Evolutionary conservation across 257 asterid species (phyloP), one percentile per base, ranked within the genome.

Genomic region (Anisodus tanguticus): DNA sequence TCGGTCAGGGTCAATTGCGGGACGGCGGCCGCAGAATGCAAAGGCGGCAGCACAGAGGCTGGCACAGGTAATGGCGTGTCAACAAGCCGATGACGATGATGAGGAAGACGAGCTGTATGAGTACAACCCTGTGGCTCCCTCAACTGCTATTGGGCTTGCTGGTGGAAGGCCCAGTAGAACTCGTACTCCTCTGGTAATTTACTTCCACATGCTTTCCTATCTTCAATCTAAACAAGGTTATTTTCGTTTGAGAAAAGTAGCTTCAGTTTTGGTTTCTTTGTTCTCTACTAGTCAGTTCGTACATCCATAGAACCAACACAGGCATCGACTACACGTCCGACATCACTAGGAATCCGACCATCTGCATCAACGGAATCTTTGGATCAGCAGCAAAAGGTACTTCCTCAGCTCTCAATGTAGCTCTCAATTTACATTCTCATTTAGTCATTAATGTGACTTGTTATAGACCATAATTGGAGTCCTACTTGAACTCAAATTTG

Each of bases 21-120:
- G 64, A 87, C 91, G 86, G 88, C 91, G 88, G 67, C 94, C 98
- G 9, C 97, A 90, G 80, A 89, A 90, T 82, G 87, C 98, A 17
- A 95, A 93, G 90, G 98, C 93, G 76, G 99, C 99, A 15, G 99
- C 99, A 71, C 97, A 92, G 81, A 91, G 91, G 93, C 95, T 96
- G 62, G 99, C 98, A 59, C 90, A 84, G 88, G 95, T 93, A 45
- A 96, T 96, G 99, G 93, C 99, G 57, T 82, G 88, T 85, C 98
- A 94, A 82, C 84, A 90, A 31, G 87, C 92, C 11, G 94, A 94
- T 79, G 95, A 91, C 1, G 97, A 93, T 31, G 89, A 89, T 13
- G 98, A 94, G 9, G 97, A 92, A 11, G 95, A 94, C 9, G 97
- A 94, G 41, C 69, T 94, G 67, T 94, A 90, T 59, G 98, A 93